Conservation (phyloP, 2,329 filamentous ascomycete genomes). For the Aquanectria penicillioides region DNA sequence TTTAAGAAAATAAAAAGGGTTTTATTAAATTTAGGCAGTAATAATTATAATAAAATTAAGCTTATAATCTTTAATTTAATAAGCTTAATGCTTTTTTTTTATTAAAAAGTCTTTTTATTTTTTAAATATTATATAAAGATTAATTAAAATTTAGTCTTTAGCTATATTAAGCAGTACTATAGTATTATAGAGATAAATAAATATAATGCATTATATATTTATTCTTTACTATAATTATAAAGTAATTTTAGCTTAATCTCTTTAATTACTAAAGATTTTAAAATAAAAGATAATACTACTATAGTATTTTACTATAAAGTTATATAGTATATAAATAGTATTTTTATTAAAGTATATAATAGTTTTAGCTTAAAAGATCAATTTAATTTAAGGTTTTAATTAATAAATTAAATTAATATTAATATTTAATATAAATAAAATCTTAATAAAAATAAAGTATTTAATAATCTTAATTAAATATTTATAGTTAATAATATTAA, state of each 20-base stretch:
- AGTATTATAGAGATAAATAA: not conserved
- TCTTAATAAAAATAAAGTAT: not conserved
- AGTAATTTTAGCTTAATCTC: not conserved
- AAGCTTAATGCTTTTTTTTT: conserved; percentile 9
- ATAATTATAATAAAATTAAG: conserved; percentile 10
- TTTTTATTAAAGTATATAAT: conserved; percentile 12
- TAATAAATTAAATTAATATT: no score
- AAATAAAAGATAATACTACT: not conserved
- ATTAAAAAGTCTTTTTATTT: not conserved
- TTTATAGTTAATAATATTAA: not conserved
- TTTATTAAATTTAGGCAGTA: conserved; percentile 4
- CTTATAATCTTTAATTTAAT: conserved; percentile 8
- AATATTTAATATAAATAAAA: not conserved
- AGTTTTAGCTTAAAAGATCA: no score
- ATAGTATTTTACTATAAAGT: no score
- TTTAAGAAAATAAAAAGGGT: not conserved
- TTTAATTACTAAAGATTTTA: not conserved
- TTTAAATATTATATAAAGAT: conserved; percentile 4
- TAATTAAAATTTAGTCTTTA: not conserved
- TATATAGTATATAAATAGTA: conserved; percentile 4
- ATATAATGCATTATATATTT: not conserved
- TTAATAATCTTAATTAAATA: not conserved
- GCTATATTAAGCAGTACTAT: conserved; percentile 1
- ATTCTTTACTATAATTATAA: conserved; percentile 6
- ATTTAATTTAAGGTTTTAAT: no score